Evolutionary conservation across 1,284 basidiomycete genomes (phyloP).

Genomic region (Tausonia pullulans): DNA sequence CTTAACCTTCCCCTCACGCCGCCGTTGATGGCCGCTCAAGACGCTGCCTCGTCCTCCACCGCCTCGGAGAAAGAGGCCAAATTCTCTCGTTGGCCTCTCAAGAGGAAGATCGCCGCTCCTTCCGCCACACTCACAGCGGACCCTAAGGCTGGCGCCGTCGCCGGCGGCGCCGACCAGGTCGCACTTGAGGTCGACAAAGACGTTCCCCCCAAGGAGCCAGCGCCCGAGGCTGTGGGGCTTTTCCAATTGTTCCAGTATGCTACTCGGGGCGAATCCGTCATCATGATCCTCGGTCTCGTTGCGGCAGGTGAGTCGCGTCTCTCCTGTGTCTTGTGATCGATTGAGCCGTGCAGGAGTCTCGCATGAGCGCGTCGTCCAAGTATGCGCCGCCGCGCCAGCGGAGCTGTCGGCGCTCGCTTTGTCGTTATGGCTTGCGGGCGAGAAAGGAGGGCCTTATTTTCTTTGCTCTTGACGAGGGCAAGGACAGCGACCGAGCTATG

Average conservation of each 20-base stretch:
- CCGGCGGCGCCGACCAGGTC: constrained; percentile 1
- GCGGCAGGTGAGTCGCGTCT: constrained; percentile 24
- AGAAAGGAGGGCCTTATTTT: no score
- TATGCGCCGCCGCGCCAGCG: not conserved
- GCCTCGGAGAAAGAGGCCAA: not conserved
- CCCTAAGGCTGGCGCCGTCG: constrained; percentile 14
- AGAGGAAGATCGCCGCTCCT: no score
- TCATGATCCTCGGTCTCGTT: constrained; percentile 31
- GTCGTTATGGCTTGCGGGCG: not conserved
- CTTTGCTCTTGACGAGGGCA: no score
- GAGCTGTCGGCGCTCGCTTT: not conserved
- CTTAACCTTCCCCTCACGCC: no score
- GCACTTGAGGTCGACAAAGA: not conserved
- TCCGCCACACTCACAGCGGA: not conserved
- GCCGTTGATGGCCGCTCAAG: no score
- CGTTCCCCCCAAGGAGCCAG: not conserved
- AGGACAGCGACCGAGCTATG: no score
- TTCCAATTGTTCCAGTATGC: constrained; percentile 16
- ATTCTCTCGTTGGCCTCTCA: not conserved
- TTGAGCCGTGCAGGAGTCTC: not conserved
- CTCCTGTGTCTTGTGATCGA: not conserved
- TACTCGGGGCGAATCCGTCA: constrained; percentile 24
- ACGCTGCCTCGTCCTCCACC: not conserved
- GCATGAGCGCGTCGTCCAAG: not conserved
- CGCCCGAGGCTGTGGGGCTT: constrained; percentile 1